These are phyloP conservation scores for Xylaria longipes DNA, from an alignment of 495 filamentous ascomycete genomes.

Conservation along the genomic window DNA sequence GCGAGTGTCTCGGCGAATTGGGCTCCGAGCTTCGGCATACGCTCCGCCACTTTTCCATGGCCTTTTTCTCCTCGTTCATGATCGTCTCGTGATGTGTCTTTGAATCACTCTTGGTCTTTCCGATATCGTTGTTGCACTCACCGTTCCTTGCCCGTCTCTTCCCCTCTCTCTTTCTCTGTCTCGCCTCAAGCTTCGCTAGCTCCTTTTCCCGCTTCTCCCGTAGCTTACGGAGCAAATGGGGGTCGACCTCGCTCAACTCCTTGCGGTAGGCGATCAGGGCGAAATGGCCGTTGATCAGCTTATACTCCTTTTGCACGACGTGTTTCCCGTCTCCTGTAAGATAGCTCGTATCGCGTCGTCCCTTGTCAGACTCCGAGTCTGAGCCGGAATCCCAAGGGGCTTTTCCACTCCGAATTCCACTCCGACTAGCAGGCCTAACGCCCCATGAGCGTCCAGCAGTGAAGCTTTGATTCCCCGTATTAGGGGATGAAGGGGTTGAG, in stretches of 20 bases:
- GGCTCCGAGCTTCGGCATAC: neutral
- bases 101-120: too few relatives aligned
- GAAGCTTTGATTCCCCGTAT: neutral
- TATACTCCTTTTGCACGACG: slow-evolving; percentile 8
- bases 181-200: neutral
- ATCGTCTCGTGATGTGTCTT: neutral
- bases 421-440: neutral
- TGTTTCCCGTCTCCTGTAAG: slow-evolving; percentile 16
- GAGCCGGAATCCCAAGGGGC: slow-evolving; percentile 1
- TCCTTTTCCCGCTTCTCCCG: neutral
- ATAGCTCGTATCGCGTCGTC: neutral
- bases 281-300: slow-evolving; percentile 8
- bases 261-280: neutral
- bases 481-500: neutral
- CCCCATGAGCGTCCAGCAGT: neutral
- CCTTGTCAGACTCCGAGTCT: slow-evolving; percentile 2
- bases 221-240: neutral
- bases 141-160: neutral
- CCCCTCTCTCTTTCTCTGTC: neutral
- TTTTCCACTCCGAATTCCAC: neutral
- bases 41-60: neutral
- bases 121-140: neutral
- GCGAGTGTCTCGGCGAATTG: neutral
- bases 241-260: slow-evolving; percentile 7
- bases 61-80: neutral